phyloP scores from a whole-genome alignment of 2,329 filamentous ascomycete species.

The Elsinoe necatrix region DNA sequence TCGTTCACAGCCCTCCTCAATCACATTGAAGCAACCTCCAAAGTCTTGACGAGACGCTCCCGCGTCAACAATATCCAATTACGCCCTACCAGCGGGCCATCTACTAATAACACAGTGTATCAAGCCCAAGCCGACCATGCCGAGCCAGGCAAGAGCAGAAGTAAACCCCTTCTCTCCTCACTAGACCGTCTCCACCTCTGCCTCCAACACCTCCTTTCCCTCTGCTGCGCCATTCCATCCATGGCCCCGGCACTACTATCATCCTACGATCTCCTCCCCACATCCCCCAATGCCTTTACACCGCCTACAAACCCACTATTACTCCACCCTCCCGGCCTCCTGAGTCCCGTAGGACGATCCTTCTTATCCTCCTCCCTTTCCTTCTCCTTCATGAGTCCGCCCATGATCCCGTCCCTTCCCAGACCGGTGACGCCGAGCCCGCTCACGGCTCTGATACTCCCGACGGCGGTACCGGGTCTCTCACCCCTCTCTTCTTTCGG shows the following conservation, averaged over 20 bases:
- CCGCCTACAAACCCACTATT: conserved; percentile 14
- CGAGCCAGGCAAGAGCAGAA: neutral
- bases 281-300: conserved; percentile 11
- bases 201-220: neutral
- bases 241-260: neutral
- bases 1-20: too few species aligned
- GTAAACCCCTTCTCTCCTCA: neutral
- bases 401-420: neutral
- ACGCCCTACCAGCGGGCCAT: conserved; percentile 4
- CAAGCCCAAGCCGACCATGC: neutral
- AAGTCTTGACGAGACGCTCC: neutral
- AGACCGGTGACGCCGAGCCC: neutral
- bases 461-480: neutral
- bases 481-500: neutral
- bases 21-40: too few species aligned
- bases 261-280: conserved; percentile 5
- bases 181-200: neutral
- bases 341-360: neutral
- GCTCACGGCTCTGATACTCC: neutral
- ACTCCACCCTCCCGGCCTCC: conserved; percentile 13
- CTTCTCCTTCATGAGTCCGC: neutral
- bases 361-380: neutral
- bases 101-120: conserved; percentile 11
- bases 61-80: conserved; percentile 6
- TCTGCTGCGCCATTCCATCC: neutral